These are phyloP conservation scores for Paecilomyces niveus DNA, from an alignment of 2,329 filamentous ascomycete genomes.

Conservation along the genomic window DNA sequence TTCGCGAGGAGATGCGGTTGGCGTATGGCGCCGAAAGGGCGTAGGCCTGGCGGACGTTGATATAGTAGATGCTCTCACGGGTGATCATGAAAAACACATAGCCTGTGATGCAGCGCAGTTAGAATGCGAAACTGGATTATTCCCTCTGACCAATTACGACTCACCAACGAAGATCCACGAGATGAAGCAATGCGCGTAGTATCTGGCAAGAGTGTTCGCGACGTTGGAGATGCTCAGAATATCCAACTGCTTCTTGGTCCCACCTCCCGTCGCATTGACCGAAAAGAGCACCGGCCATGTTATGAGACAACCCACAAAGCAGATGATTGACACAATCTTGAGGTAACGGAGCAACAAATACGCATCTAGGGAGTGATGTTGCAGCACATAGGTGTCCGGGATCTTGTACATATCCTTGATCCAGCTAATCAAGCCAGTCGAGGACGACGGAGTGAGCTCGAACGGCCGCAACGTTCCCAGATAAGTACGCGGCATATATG, in stretches of 20 bases:
- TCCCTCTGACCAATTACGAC: conserved; percentile 4
- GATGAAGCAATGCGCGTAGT: conserved; percentile 75
- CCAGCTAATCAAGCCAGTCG: conserved; percentile 61
- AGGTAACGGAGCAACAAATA: conserved; percentile 88
- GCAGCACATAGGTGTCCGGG: conserved; percentile 71
- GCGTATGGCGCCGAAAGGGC: conserved; percentile 77
- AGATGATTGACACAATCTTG: conserved; percentile 69
- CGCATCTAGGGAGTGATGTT: conserved; percentile 86
- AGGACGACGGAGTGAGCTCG: conserved; percentile 53
- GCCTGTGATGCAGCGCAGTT: conserved; percentile 23
- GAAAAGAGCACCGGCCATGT: conserved; percentile 88
- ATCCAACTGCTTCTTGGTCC: conserved; percentile 59
- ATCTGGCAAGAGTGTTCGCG: conserved; percentile 51
- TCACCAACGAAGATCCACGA: conserved; percentile 71
- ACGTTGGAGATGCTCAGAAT: conserved; percentile 75
- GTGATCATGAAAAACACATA: conserved; percentile 87
- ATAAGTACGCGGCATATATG: conserved; percentile 51
- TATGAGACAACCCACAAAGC: conserved; percentile 73
- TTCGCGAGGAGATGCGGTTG: conserved; percentile 79
- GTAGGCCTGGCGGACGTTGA: conserved; percentile 90
- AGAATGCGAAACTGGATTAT: background rate
- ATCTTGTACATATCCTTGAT: conserved; percentile 58
- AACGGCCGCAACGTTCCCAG: conserved; percentile 44
- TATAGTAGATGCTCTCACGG: conserved; percentile 82
- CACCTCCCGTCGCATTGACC: conserved; percentile 76